Evolutionary conservation across 75 land plant genomes (phyloP), one percentile per base, ranked within the genome.

Genomic region (Cunninghamia lanceolata): DNA sequence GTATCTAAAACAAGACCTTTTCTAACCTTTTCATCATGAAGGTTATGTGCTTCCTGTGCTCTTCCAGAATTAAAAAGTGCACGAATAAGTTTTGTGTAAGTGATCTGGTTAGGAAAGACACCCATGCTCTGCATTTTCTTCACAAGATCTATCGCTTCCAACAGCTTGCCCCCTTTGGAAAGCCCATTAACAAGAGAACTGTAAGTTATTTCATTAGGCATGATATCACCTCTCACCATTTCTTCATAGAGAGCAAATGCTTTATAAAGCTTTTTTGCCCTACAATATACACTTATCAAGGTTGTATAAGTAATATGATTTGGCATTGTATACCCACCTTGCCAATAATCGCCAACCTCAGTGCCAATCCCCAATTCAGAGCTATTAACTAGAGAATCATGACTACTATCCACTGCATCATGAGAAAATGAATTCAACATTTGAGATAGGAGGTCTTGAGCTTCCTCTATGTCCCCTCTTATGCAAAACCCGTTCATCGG

Each of bases 121-220:
- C 90, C 95, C 86, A 85, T 85, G 63, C 90, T 86, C 84, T 87
- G 86, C 98, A 96, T 96, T 74, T 96, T 94, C 75, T 85, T 84
- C 79, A 95, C 83, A 82, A 94, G 85, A 59, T 59, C 40, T 82
- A 88, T 86, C 4, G 90, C 96, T 53, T 93, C 90, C 13, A 54
- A 53, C 13, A 93, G 85, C 38, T 86, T 90, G 0, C 89, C 90
- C 77, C 19, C 79, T 86, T 92, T 92, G 75, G 90, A 94, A 83
- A 93, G 91, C 6, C 95, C 95, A 85, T 91, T 87, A 16, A 92
- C 89, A 75, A 97, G 92, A 43, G 93, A 91, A 75, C 88, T 92
- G 75, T 88, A 93, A 9, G 97, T 93, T 45, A 88, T 87, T 14
- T 91, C 93, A 90, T 96, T 95, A 43, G 96, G 98, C 83, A 85